Conservation (phyloP, 176 grass and related monocot species). For the Musa acuminata region DNA sequence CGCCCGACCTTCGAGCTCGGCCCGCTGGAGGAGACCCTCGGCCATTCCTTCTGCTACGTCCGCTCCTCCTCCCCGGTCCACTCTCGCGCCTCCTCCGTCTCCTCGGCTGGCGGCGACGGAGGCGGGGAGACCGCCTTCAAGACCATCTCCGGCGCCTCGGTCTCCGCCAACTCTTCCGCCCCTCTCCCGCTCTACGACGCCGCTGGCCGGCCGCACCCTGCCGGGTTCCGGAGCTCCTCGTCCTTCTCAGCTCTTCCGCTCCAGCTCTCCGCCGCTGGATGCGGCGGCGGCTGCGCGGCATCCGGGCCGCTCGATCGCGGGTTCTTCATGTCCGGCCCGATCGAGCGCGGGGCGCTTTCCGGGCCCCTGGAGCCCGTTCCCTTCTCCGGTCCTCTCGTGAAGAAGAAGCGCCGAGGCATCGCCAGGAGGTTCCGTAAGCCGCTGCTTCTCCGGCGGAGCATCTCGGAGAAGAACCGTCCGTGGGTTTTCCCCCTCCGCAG, state of each 20-base stretch:
- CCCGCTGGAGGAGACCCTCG: slow-evolving; percentile 68
- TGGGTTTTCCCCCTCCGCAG: slow-evolving; percentile 59
- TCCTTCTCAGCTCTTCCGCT: slow-evolving; percentile 61
- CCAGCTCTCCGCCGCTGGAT: slow-evolving; percentile 33
- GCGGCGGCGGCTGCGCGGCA: slow-evolving; percentile 23
- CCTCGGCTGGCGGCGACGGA: slow-evolving; percentile 10
- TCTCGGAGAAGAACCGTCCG: slow-evolving; percentile 13
- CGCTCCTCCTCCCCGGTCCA: slow-evolving; percentile 43
- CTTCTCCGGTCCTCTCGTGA: slow-evolving; percentile 66
- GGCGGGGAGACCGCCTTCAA: slow-evolving; percentile 17
- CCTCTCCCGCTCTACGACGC: slow-evolving; percentile 27
- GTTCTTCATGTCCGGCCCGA: slow-evolving; percentile 39
- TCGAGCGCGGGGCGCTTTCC: neutral
- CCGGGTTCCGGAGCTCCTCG: slow-evolving; percentile 48
- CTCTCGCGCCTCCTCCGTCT: slow-evolving; percentile 42
- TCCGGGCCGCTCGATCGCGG: slow-evolving; percentile 72
- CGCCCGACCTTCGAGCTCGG: slow-evolving; percentile 24
- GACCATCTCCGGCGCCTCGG: slow-evolving; percentile 59
- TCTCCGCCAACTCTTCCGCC: slow-evolving; percentile 48
- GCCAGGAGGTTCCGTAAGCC: slow-evolving; percentile 52
- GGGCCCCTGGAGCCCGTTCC: slow-evolving; percentile 49
- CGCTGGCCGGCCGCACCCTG: slow-evolving; percentile 18
- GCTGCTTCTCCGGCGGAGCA: slow-evolving; percentile 21
- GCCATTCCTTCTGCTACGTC: slow-evolving; percentile 87
- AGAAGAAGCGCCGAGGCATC: slow-evolving; percentile 34